Conservation (phyloP, 257 asterid species). For the Solanum phureja region DNA sequence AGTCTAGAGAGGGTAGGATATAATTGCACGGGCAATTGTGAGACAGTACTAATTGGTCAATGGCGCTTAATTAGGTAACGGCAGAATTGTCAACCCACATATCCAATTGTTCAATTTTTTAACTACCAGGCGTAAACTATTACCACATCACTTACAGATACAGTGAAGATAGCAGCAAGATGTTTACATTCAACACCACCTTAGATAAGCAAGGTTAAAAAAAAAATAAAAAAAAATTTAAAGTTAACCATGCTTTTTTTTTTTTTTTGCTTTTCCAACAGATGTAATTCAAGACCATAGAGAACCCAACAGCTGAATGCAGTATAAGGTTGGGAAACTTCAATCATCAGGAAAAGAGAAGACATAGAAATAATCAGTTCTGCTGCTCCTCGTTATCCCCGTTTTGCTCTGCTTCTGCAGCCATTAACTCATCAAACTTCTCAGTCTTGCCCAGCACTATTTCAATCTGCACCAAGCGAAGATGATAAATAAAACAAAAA, state of each 20-base stretch:
- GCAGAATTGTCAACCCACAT: background rate
- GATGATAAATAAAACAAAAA: background rate
- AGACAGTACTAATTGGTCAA: background rate
- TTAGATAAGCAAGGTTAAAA: background rate
- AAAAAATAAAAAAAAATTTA: background rate
- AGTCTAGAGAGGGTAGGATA: background rate
- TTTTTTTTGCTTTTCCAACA: background rate
- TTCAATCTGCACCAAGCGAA: constrained; percentile 35
- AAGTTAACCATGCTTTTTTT: background rate
- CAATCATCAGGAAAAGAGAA: background rate
- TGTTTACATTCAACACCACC: background rate
- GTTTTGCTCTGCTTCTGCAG: constrained; percentile 24
- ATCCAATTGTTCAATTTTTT: background rate
- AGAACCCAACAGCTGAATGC: background rate
- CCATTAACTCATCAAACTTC: constrained; percentile 47
- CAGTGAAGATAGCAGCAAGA: background rate
- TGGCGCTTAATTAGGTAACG: background rate
- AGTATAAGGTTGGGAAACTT: background rate
- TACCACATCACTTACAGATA: background rate
- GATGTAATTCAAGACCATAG: background rate
- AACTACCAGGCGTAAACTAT: background rate
- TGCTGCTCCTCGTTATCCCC: constrained; percentile 31
- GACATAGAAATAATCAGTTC: background rate
- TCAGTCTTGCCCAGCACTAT: constrained; percentile 38
- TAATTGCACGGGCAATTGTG: background rate